phyloP scores from a whole-genome alignment of 1,284 basidiomycete species.

The Apiotrichum montevideense region DNA sequence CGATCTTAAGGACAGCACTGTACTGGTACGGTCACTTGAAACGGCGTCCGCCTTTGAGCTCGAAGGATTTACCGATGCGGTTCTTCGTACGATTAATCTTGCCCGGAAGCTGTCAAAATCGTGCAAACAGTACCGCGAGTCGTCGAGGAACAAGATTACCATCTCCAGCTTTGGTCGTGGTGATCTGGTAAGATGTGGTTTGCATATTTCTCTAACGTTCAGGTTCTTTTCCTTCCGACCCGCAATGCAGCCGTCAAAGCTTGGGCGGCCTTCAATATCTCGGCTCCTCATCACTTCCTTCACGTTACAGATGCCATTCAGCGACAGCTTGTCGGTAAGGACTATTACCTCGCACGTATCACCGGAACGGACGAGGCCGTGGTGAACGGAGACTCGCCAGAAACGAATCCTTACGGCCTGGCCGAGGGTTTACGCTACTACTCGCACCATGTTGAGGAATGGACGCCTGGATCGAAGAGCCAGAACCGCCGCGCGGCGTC shows the following conservation, averaged over 20 bases:
- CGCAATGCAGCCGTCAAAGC: slow-evolving; percentile 84
- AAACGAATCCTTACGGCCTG: slow-evolving; percentile 52
- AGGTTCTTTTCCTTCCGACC: slow-evolving; percentile 83
- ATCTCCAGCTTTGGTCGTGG: slow-evolving; percentile 89
- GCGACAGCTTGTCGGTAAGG: slow-evolving; percentile 75
- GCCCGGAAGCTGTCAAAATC: slow-evolving; percentile 95
- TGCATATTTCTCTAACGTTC: slow-evolving; percentile 3
- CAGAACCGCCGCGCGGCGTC: slow-evolving; percentile 3
- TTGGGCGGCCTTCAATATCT: slow-evolving; percentile 97
- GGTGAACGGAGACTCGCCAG: slow-evolving; percentile 62
- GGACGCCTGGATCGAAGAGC: slow-evolving; percentile 53
- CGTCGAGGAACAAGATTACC: slow-evolving; percentile 85
- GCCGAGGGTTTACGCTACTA: slow-evolving; percentile 88
- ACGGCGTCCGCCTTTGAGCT: slow-evolving; percentile 62
- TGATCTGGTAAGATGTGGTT: slow-evolving; percentile 54
- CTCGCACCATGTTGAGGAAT: slow-evolving; percentile 87
- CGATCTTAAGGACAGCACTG: slow-evolving; percentile 28
- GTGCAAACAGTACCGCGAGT: slow-evolving; percentile 86
- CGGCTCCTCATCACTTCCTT: slow-evolving; percentile 94
- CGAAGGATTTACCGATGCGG: slow-evolving; percentile 71
- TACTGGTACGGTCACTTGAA: slow-evolving; percentile 33
- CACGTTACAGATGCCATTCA: slow-evolving; percentile 75
- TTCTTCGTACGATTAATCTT: slow-evolving; percentile 71
- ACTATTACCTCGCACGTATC: slow-evolving; percentile 92
- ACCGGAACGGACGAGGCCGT: slow-evolving; percentile 78